Percentiles rank a stretch among this genome's conserved stretches.
phyloP scores from a whole-genome alignment of 192 early-diverging fungal genomes.

The Geranomyces michiganensis region DNA sequence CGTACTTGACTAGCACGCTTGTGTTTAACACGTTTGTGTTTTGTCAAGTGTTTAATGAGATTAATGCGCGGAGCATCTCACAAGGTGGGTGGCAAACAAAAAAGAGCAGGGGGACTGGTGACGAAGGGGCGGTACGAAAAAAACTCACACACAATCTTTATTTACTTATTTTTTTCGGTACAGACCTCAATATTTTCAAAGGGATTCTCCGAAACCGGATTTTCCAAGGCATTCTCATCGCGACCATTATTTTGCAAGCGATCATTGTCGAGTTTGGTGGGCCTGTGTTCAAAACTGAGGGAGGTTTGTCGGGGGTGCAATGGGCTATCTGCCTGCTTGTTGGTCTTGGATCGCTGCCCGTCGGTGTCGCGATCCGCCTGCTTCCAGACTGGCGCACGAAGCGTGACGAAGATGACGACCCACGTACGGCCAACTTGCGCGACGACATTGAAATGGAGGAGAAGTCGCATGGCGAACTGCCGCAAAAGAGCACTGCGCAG shows the following conservation, averaged over 20 bases:
- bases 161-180: slow-evolving; percentile 43
- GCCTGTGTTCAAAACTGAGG: slow-evolving; percentile 75
- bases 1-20: slow-evolving; percentile 55
- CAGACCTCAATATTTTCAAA: slow-evolving; percentile 85
- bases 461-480: background rate
- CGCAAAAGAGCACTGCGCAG: background rate
- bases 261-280: slow-evolving; percentile 92
- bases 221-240: slow-evolving; percentile 78
- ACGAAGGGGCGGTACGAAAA: no score
- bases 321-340: slow-evolving; percentile 85
- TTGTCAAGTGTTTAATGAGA: slow-evolving; percentile 92
- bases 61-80: slow-evolving; percentile 87
- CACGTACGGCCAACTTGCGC: slow-evolving; percentile 2
- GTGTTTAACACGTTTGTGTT: slow-evolving; percentile 96
- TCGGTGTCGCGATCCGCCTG: slow-evolving; percentile 85
- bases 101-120: no score
- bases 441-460: slow-evolving; percentile 9
- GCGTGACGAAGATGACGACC: slow-evolving; percentile 19
- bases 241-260: slow-evolving; percentile 76
- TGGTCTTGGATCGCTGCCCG: slow-evolving; percentile 78
- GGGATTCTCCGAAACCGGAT: slow-evolving; percentile 75
- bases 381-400: slow-evolving; percentile 69
- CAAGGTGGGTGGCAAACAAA: slow-evolving; percentile 46
- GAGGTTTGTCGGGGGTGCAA: slow-evolving; percentile 62
- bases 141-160: no score